Percentiles rank a stretch among this genome's conserved stretches.
Evolutionary conservation across 495 filamentous ascomycete genomes (phyloP).

Genomic region (Haplographium delicatum): DNA sequence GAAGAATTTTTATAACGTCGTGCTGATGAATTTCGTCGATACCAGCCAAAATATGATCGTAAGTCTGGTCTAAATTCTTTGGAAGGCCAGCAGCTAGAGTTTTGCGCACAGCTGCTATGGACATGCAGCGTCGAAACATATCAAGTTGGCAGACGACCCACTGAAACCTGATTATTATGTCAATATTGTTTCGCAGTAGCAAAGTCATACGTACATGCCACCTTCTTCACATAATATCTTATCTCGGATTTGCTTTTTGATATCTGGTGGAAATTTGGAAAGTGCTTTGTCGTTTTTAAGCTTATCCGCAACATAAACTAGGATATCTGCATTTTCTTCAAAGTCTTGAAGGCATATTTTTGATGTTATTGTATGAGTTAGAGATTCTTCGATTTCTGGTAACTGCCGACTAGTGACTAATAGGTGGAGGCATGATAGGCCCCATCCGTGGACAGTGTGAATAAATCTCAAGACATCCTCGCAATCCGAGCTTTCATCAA

Average conservation of each 20-base stretch:
- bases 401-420: constrained; percentile 17
- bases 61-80: constrained; percentile 11
- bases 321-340: constrained; percentile 8
- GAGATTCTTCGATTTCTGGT: constrained; percentile 13
- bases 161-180: constrained; percentile 13
- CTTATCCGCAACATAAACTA: constrained; percentile 8
- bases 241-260: constrained; percentile 28
- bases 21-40: constrained; percentile 6
- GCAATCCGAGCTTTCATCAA: constrained; percentile 26
- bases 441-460: constrained; percentile 6
- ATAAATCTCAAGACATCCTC: constrained; percentile 12
- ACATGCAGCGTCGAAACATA: constrained; percentile 13
- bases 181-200: not conserved
- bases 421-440: constrained; percentile 8
- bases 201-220: constrained; percentile 18
- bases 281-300: constrained; percentile 19
- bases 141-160: constrained; percentile 19
- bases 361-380: not conserved
- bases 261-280: constrained; percentile 18
- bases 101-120: constrained; percentile 6
- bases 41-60: constrained; percentile 4
- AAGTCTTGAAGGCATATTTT: constrained; percentile 10
- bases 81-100: constrained; percentile 6
- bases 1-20: constrained; percentile 10
- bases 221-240: constrained; percentile 27